Evolutionary conservation across 2,329 filamentous ascomycete genomes (phyloP).

Genomic region (Pseudogymnoascus sp.): DNA sequence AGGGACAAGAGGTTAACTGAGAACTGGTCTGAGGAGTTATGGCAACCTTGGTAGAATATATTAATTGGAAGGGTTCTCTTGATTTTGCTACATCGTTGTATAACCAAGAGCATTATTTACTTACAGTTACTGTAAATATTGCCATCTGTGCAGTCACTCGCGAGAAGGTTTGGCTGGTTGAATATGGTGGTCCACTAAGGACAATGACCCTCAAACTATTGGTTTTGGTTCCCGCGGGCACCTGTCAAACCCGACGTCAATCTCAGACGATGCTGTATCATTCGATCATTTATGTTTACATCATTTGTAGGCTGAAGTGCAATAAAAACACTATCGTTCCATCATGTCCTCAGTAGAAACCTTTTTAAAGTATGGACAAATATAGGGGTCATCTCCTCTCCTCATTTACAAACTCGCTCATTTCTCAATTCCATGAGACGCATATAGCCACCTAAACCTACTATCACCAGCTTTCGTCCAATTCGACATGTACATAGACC

Average conservation of each 20-base stretch:
- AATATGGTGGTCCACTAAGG: not conserved
- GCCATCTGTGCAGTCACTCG: not conserved
- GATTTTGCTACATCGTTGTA: not conserved
- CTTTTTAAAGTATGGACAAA: not conserved
- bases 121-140: not conserved
- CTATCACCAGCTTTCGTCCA: not conserved
- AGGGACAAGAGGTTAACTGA: slow-evolving; percentile 75
- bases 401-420: not conserved
- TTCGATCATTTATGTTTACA: not conserved
- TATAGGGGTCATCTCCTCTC: not conserved
- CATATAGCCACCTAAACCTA: not conserved
- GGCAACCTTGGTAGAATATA: slow-evolving; percentile 40
- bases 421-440: not conserved
- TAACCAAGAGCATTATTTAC: not conserved
- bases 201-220: not conserved
- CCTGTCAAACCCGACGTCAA: not conserved
- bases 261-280: not conserved
- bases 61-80: not conserved
- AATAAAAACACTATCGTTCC: not conserved
- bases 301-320: not conserved
- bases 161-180: not conserved
- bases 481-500: not conserved
- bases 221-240: not conserved
- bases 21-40: slow-evolving; percentile 76
- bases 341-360: not conserved